Base-by-base conservation (phyloP, 345 rosid genomes). In the Cardamine occulta region DNA sequence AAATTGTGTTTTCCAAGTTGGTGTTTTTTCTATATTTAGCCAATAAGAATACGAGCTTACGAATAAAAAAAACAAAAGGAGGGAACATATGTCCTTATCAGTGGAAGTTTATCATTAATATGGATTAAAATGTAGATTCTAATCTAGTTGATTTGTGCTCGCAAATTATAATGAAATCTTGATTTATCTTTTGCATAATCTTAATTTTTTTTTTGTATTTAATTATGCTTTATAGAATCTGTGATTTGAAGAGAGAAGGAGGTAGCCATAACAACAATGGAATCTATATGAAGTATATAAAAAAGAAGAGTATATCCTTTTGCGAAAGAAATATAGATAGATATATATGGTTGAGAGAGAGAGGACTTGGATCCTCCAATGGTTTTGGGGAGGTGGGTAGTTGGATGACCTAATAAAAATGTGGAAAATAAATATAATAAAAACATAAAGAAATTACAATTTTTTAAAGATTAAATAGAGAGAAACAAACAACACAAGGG, bases 291-390 rank as follows among this genome's bases (percentile, higher is more conserved):
- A 61, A 37, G 3, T 37, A 10, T 37, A 26, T 57, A 47, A 32
- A 49, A 24, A 51, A 12, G 14, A 51, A 68, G 31, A 68, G 58
- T 6, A 21, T 19, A 32, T 63, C 26, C 9, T 45, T 45, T 31
- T 63, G 34, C 18, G 21, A 45, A 68, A 29, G 23, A 55, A 77
- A 34, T 31, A 10, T 54, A 70, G 53, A 37, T 70, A 34, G 63
- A 58, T 77, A 37, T 70, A 34, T 70, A 58, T 77, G 80, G 76
- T 77, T 71, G 75, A 70, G 80, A 63, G 51, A 53, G 59, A 69
- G 80, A 17, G 37, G 75, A 76, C 71, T 70, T 70, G 68, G 67
- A 77, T 77, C 67, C 61, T 77, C 80, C 80, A 64, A 77, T 77
- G n/a, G 76, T 77, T 70, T 71, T 56, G 80, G 76, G 63, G 72